A percentile compares a stretch with the other conserved stretches of the same genome.
Conservation (phyloP, 148 eudicot species). For the Nepenthes gracilis region DNA sequence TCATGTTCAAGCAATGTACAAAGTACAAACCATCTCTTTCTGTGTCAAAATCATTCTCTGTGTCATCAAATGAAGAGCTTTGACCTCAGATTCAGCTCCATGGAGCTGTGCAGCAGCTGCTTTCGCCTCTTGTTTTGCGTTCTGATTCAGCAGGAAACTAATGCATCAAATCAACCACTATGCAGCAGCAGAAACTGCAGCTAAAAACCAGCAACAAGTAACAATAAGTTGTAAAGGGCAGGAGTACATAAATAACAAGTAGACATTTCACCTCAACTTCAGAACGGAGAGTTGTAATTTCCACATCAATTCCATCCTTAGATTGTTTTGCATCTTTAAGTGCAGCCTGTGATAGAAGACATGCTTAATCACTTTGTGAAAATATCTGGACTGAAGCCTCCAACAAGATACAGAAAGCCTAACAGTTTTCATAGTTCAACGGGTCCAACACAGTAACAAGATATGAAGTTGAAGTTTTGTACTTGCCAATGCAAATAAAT, state of each 20-base stretch:
- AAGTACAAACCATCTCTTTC: conserved; percentile 63
- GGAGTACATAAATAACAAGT: not conserved
- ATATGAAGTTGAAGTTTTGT: too few species aligned
- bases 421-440: not conserved
- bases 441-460: too few species aligned
- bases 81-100: conserved; percentile 62
- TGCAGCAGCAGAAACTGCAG: conserved; percentile 2
- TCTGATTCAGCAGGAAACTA: conserved; percentile 23
- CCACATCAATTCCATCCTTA: conserved; percentile 45
- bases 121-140: conserved; percentile 51
- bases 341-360: conserved; percentile 47
- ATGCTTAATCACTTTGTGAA: not conserved
- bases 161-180: conserved; percentile 8
- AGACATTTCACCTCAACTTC: conserved; percentile 44
- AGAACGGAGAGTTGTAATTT: conserved; percentile 43
- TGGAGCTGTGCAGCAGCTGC: conserved; percentile 50
- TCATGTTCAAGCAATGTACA: not conserved
- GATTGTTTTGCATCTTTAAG: conserved; percentile 68
- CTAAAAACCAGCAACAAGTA: conserved; percentile 4
- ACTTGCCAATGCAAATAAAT: not conserved
- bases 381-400: conserved; percentile 2
- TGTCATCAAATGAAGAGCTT: conserved; percentile 65
- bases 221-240: not conserved
- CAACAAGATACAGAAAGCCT: not conserved
- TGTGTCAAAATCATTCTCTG: conserved; percentile 81